Base-by-base conservation (phyloP, 2,329 filamentous ascomycete species). In the Karstenula rhodostoma region DNA sequence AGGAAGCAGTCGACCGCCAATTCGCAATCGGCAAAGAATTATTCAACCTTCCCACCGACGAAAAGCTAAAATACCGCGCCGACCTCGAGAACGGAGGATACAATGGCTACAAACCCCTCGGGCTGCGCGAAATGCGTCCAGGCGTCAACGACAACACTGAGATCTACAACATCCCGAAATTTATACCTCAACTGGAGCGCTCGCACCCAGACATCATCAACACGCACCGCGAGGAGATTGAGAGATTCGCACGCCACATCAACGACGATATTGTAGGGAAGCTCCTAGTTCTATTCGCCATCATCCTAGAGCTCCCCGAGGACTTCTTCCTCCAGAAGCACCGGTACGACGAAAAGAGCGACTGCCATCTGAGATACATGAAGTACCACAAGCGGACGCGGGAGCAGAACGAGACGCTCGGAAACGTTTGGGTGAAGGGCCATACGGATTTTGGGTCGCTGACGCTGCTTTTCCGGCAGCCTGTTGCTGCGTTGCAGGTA, bases 351-450 rank as follows among this genome's bases (percentile, higher is more conserved):
- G 77, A 82, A 13, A 79, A 83, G 23, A 81, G 84, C 25, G 86
- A 88, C 59, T 85, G 85, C 22, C 86, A 88, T 55, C 77, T 89
- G 7, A 81, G 87, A 5, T 88, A 88, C 69, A 88, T 88, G 85
- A 80, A 83, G 55, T 87, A 87, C 58, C 78, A 79, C 10, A 80
- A 80, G 2, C 83, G 85, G 23, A 80, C 77, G 0, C 67, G 76
- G 0, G 80, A 84, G 27, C 81, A 66, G 15, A 81, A 84, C 33
- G 77, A 77, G 15, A 77, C 77, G 15, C 77, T 82, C 1, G 59
- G 7, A 77, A 79, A 1, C 69, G 73, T 33, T 8, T 60, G 48
- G 48, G 48, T 51, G 19, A 51, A 62, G 10, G 85, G 85, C 0
- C 85, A 87, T 62, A 87, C 85, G 0, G 85, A 88, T 60, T 75